Percentiles rank a stretch among this genome's conserved stretches.
Conservation (phyloP, 2,329 filamentous ascomycete species). For the Trichoderma gracile region DNA sequence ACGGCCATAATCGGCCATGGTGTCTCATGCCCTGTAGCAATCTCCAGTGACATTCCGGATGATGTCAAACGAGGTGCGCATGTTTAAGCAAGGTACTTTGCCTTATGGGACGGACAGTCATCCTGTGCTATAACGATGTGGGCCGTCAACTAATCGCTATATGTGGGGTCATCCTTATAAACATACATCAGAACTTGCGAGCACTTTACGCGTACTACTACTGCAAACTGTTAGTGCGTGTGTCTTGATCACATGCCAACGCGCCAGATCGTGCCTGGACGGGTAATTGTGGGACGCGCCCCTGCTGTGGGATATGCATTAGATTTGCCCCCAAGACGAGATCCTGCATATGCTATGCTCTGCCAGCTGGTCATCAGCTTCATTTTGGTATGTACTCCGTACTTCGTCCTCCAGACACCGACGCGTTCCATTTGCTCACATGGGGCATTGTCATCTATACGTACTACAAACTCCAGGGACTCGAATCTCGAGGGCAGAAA, state of each 20-base stretch:
- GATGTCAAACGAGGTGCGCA: background rate
- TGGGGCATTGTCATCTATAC: background rate
- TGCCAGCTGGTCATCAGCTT: background rate
- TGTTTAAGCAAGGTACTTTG: too few relatives aligned
- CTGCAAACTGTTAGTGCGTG: too few relatives aligned
- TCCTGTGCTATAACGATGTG: too few relatives aligned
- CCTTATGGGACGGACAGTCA: background rate
- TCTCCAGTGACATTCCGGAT: conserved; percentile 6
- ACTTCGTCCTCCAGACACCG: too few relatives aligned
- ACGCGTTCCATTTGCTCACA: too few relatives aligned
- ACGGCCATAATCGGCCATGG: conserved; percentile 44
- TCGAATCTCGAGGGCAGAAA: background rate
- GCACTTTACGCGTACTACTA: too few relatives aligned
- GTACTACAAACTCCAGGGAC: background rate
- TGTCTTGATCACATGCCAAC: background rate
- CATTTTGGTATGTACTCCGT: background rate
- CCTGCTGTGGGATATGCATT: background rate
- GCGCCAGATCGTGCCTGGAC: background rate
- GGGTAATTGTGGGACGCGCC: conserved; percentile 1
- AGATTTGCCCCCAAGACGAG: background rate
- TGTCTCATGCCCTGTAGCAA: background rate
- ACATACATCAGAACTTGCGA: too few relatives aligned
- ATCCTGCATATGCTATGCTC: too few relatives aligned
- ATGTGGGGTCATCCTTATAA: too few relatives aligned
- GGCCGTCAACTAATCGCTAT: too few relatives aligned